Conservation (phyloP, 805 yeast genomes). For the Ogataea parapolymorpha region DNA sequence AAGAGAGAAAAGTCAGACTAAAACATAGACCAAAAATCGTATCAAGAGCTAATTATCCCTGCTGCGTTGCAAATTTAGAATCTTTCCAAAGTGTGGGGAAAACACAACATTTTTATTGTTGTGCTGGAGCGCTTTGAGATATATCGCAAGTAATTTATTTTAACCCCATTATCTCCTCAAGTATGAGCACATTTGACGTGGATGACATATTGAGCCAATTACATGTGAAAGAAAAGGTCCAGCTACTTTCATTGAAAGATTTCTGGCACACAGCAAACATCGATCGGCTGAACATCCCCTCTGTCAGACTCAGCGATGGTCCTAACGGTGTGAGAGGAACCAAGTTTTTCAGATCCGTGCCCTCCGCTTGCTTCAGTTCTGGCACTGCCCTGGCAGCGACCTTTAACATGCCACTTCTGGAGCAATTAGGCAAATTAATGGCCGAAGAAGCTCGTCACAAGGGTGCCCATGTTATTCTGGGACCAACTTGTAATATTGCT, state of each 20-base stretch:
- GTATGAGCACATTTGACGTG: constrained; percentile 16
- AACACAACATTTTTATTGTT: too few species aligned
- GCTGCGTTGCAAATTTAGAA: too few species aligned
- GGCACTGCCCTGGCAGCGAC: constrained; percentile 48
- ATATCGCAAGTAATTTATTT: too few species aligned
- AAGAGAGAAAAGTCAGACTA: too few species aligned
- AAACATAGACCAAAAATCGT: too few species aligned
- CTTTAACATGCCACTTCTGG: constrained; percentile 39
- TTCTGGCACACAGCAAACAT: constrained; percentile 41
- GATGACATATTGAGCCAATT: constrained; percentile 23
- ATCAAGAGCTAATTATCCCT: too few species aligned
- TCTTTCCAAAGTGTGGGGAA: too few species aligned
- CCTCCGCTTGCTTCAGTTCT: constrained; percentile 46
- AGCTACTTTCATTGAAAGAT: constrained; percentile 33
- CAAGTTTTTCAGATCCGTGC: constrained; percentile 38
- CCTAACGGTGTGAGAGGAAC: constrained; percentile 50
- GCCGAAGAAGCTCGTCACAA: constrained; percentile 43
- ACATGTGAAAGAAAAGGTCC: constrained; percentile 30
- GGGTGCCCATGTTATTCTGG: constrained; percentile 40
- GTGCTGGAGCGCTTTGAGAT: too few species aligned
- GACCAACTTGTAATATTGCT: constrained; percentile 40
- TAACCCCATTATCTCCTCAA: too few species aligned
- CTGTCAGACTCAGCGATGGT: constrained; percentile 40
- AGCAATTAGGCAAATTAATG: constrained; percentile 41
- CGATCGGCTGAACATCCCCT: constrained; percentile 35